phyloP scores from a whole-genome alignment of 371 early-diverging fungal species.

The Mortierella sp. region DNA sequence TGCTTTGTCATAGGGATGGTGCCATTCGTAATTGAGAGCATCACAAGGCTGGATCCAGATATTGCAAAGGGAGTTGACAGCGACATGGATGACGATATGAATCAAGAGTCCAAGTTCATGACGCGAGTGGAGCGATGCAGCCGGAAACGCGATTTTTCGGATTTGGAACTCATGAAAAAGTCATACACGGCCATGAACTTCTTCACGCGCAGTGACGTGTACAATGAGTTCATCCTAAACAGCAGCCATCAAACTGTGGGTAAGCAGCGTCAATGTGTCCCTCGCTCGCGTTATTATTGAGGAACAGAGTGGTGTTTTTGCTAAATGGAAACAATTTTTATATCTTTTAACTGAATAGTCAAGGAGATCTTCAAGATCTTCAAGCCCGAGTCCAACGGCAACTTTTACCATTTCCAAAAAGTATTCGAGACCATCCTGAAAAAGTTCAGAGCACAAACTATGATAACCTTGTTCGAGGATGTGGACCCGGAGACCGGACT shows the following conservation, averaged over 20 bases:
- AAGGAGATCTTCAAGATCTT: constrained; percentile 51
- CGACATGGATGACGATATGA: constrained; percentile 18
- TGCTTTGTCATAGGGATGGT: constrained; percentile 30
- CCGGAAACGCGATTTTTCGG: constrained; percentile 35
- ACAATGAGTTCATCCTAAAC: constrained; percentile 52
- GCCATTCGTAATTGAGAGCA: constrained; percentile 36
- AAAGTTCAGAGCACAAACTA: constrained; percentile 46
- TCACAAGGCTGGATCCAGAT: constrained; percentile 49
- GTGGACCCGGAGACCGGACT: constrained; percentile 36
- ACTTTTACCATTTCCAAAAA: constrained; percentile 53
- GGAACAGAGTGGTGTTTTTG: too few species aligned
- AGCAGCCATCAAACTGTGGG: constrained; percentile 39
- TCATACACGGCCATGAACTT: constrained; percentile 56
- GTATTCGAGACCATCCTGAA: constrained; percentile 49
- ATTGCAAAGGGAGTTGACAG: constrained; percentile 21
- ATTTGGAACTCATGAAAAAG: constrained; percentile 48
- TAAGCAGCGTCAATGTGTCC: neutral
- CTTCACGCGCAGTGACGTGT: constrained; percentile 40
- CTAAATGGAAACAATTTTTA: too few species aligned
- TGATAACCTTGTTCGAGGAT: constrained; percentile 44
- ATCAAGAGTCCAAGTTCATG: constrained; percentile 45
- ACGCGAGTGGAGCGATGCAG: constrained; percentile 26
- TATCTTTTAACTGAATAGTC: too few species aligned
- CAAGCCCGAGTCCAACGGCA: constrained; percentile 52
- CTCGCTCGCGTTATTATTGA: neutral